Evolutionary conservation across 1,139 yeast species (phyloP), one percentile per base, ranked within the genome.

Genomic region (Yamadazyma buinensis): DNA sequence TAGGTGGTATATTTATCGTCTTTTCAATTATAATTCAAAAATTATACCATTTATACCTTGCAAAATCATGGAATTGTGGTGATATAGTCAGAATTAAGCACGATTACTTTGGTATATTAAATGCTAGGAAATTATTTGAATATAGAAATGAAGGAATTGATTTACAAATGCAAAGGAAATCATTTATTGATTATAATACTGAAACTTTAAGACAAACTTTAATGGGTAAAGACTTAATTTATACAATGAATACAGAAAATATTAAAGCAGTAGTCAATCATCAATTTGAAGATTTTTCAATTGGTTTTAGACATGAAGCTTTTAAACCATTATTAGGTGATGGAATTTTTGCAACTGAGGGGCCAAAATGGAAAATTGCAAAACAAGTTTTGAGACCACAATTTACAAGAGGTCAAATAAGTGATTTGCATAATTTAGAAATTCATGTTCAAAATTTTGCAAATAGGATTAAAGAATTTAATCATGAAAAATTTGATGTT

Each of bases 261-360:
- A 51, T 65, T 41, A 55, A 64, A 47, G 70, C 70, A 2, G 43
- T 64, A 22, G 56, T 64, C 35, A 64, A 68, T 23, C 59, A 64
- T 24, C 69, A 68, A 39, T 73, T 74, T 49, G 63, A 64, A 43
- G 79, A 75, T 41, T 75, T 69, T 49, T 62, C 66, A 10, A 64
- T 76, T 34, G 82, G 81, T 4, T 50, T 55, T 23, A 67, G 82
- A 41, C 65, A 72, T 45, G 51, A 51, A 14, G 65, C 61, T 26
- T 64, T 75, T 46, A 45, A 43, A 33, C 73, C 77, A 5, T 51
- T 74, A 25, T 58, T 76, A 36, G 82, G 82, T 2, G 72, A 73
- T 41, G 82, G 82, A 14, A 75, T 77, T 39, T 77, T 77, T 57
- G 75, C 81, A 2, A 61, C 73, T 22, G 77, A 73, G 36, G 78